phyloP scores from a whole-genome alignment of 1,284 basidiomycete species.

The Pseudozyma tsukubaensis region DNA sequence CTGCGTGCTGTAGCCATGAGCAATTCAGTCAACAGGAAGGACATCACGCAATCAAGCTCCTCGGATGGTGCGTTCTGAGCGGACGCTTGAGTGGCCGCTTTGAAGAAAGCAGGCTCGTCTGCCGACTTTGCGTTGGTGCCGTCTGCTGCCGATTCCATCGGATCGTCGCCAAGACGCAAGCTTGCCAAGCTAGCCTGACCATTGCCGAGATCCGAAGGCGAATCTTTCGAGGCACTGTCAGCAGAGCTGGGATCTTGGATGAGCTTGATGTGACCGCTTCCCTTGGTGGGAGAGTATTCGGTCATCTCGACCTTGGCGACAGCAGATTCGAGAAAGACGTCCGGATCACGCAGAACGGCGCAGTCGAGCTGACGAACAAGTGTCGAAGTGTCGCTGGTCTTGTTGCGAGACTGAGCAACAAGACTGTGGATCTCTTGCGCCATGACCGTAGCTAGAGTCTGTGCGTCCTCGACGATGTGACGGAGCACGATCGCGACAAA shows the following conservation, averaged over 20 bases:
- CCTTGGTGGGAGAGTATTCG: conserved; percentile 54
- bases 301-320: conserved; percentile 55
- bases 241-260: conserved; percentile 18
- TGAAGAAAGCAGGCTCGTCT: conserved; percentile 43
- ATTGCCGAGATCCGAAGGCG: conserved; percentile 46
- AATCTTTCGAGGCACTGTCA: conserved; percentile 22
- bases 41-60: conserved; percentile 75
- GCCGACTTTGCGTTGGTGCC: conserved; percentile 41
- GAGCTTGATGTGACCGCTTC: conserved; percentile 45
- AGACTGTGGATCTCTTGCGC: conserved; percentile 76
- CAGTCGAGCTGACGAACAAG: conserved; percentile 83
- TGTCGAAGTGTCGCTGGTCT: conserved; percentile 75
- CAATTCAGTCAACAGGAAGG: conserved; percentile 80
- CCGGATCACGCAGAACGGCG: conserved; percentile 84
- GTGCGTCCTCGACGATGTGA: conserved; percentile 85
- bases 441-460: conserved; percentile 80
- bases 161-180: conserved; percentile 72
- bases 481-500: conserved; percentile 88
- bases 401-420: conserved; percentile 66
- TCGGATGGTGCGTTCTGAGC: conserved; percentile 23
- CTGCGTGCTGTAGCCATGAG: conserved; percentile 70
- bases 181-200: conserved; percentile 47
- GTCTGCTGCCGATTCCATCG: conserved; percentile 74
- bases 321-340: conserved; percentile 78
- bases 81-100: conserved; percentile 13